These are phyloP conservation scores for Coccomyxa sp. DNA, from an alignment of 139 green algal genomes.

Conservation along the genomic window DNA sequence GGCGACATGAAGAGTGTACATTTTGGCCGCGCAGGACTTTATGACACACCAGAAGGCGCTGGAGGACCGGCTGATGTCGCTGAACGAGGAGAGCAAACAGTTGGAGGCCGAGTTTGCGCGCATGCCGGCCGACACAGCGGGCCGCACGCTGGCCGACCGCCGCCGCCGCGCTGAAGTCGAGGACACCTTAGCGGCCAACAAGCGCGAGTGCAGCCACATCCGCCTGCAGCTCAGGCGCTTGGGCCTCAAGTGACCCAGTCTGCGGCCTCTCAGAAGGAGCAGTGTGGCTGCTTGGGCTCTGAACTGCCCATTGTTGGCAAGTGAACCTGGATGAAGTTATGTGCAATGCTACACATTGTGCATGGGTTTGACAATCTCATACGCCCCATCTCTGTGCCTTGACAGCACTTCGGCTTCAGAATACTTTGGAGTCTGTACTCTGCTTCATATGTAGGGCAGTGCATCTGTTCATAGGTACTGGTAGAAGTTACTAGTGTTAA, in stretches of 20 bases:
- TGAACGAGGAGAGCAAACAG: constrained; percentile 45
- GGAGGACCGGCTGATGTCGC: constrained; percentile 48
- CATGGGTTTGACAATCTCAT: too few species aligned
- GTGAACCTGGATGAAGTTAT: too few species aligned
- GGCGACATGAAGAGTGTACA: neutral
- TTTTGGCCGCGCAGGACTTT: constrained; percentile 23
- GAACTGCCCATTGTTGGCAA: too few species aligned
- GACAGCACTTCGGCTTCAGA: too few species aligned
- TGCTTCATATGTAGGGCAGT: too few species aligned
- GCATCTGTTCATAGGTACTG: too few species aligned
- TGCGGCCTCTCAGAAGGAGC: too few species aligned
- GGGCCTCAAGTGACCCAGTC: constrained; percentile 3
- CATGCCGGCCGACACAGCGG: constrained; percentile 35
- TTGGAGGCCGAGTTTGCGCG: constrained; percentile 47
- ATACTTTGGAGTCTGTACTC: too few species aligned
- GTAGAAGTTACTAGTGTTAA: too few species aligned
- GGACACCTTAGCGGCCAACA: constrained; percentile 39
- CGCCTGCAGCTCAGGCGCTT: constrained; percentile 49
- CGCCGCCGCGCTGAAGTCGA: constrained; percentile 51
- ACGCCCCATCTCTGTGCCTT: too few species aligned
- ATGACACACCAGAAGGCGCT: constrained; percentile 34
- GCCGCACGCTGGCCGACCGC: constrained; percentile 42
- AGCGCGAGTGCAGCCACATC: constrained; percentile 25
- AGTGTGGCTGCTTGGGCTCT: too few species aligned
- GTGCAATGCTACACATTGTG: too few species aligned